Evolutionary conservation across 495 filamentous ascomycete genomes (phyloP).

Genomic region (Penicillium canariense): DNA sequence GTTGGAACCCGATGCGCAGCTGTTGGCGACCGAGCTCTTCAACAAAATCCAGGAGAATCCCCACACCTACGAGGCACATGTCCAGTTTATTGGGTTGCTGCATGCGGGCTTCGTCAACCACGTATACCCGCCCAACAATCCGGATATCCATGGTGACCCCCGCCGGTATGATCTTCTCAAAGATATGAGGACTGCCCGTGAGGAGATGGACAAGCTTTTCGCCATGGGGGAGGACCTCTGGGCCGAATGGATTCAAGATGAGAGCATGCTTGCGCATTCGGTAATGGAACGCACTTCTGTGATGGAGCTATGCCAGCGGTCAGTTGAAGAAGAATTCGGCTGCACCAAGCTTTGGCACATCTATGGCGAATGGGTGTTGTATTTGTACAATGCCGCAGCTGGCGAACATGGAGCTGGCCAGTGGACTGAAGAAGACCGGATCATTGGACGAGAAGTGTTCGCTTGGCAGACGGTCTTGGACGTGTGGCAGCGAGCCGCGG

Average conservation of each 20-base stretch:
- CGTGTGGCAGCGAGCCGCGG: conserved; percentile 75
- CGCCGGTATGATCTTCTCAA: conserved; percentile 56
- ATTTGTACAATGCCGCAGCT: conserved; percentile 62
- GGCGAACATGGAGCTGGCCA: conserved; percentile 55
- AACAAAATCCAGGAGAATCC: conserved; percentile 57
- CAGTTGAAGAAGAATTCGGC: conserved; percentile 75
- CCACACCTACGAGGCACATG: conserved; percentile 63
- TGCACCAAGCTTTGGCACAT: conserved; percentile 84
- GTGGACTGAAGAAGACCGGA: conserved; percentile 76
- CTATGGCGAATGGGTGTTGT: conserved; percentile 84
- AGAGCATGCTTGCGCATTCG: conserved; percentile 57
- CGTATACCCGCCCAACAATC: conserved; percentile 47
- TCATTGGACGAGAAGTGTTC: conserved; percentile 76
- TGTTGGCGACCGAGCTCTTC: conserved; percentile 52
- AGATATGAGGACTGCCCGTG: conserved; percentile 61
- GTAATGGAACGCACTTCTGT: conserved; percentile 67
- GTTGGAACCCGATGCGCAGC: conserved; percentile 53
- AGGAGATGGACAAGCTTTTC: conserved; percentile 64
- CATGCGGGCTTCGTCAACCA: conserved; percentile 63
- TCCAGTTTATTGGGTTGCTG: conserved; percentile 60
- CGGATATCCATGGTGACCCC: conserved; percentile 44
- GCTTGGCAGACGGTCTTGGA: conserved; percentile 69
- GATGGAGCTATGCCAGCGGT: conserved; percentile 79
- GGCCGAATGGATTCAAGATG: conserved; percentile 64
- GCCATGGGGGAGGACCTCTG: conserved; percentile 65